Percentiles rank a stretch among this genome's conserved stretches.
Evolutionary conservation across 257 asterid species (phyloP).

Genomic region (Leonotis leonurus): DNA sequence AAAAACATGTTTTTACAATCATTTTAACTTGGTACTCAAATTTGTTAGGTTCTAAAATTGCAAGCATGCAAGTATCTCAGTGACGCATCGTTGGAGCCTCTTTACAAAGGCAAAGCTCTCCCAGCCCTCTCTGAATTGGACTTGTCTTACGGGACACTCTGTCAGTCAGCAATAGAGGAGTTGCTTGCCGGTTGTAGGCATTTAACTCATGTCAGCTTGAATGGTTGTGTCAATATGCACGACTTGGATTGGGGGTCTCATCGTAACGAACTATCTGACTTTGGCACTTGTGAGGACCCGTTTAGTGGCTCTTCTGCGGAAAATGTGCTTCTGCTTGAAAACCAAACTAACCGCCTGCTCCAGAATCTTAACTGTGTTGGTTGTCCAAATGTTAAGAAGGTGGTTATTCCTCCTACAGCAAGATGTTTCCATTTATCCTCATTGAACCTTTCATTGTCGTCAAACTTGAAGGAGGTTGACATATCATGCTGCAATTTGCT

Average conservation of each 20-base stretch:
- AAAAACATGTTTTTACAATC: too few relatives aligned
- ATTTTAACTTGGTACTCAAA: background rate
- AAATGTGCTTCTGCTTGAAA: conserved; percentile 14
- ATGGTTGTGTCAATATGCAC: conserved; percentile 90
- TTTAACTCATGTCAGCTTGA: conserved; percentile 86
- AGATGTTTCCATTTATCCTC: conserved; percentile 65
- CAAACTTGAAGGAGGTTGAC: conserved; percentile 85
- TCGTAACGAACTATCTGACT: conserved; percentile 21
- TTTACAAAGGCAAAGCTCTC: conserved; percentile 78
- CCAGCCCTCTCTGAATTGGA: conserved; percentile 84
- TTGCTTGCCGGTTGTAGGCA: conserved; percentile 82
- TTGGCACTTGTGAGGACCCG: conserved; percentile 16
- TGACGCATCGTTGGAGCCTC: conserved; percentile 80
- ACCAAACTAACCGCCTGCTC: conserved; percentile 49
- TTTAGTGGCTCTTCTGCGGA: conserved; percentile 22
- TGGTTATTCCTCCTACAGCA: conserved; percentile 76
- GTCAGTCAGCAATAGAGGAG: conserved; percentile 87
- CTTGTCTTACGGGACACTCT: conserved; percentile 87
- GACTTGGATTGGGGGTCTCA: conserved; percentile 81
- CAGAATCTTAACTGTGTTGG: conserved; percentile 94
- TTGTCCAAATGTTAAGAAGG: conserved; percentile 84
- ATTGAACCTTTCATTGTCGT: conserved; percentile 78
- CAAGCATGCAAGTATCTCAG: conserved; percentile 99
- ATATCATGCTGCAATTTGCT: conserved; percentile 72
- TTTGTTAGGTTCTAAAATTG: conserved; percentile 73